These are phyloP conservation scores for Hypoxylon sp. DNA, from an alignment of 2,329 filamentous ascomycete genomes.

Conservation along the genomic window DNA sequence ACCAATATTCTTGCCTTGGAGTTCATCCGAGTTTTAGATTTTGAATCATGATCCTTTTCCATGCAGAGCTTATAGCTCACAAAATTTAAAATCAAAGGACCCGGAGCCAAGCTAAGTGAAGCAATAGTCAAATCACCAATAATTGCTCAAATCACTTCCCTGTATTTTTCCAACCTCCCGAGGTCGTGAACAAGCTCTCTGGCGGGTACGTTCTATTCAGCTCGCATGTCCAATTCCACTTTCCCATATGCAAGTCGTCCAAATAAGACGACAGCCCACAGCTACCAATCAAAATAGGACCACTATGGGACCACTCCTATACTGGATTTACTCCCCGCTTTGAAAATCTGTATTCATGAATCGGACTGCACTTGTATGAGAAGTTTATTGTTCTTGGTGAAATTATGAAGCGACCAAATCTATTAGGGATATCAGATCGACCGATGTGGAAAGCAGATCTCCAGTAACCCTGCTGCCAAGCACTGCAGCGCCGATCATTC, in stretches of 20 bases:
- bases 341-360: not conserved
- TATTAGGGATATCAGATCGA: constrained; percentile 42
- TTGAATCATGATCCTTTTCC: constrained; percentile 3
- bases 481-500: constrained; percentile 44
- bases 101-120: constrained; percentile 12
- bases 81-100: constrained; percentile 21
- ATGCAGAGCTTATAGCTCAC: constrained; percentile 1
- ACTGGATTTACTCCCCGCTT: constrained; percentile 1
- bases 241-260: constrained; percentile 6
- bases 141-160: constrained; percentile 14
- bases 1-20: constrained; percentile 11
- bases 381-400: constrained; percentile 20
- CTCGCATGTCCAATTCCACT: constrained; percentile 12
- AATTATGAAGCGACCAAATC: constrained; percentile 26
- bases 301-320: not conserved
- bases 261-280: constrained; percentile 4
- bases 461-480: constrained; percentile 41
- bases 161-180: constrained; percentile 3
- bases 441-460: constrained; percentile 45
- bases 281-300: constrained; percentile 1
- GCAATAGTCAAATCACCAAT: constrained; percentile 22
- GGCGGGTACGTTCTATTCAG: constrained; percentile 8
- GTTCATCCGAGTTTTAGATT: constrained; percentile 18
- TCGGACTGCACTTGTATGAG: constrained; percentile 17
- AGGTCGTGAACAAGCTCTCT: constrained; percentile 10